phyloP scores from a whole-genome alignment of 805 yeast genomes.

The Sporopachydermia lactativora region DNA sequence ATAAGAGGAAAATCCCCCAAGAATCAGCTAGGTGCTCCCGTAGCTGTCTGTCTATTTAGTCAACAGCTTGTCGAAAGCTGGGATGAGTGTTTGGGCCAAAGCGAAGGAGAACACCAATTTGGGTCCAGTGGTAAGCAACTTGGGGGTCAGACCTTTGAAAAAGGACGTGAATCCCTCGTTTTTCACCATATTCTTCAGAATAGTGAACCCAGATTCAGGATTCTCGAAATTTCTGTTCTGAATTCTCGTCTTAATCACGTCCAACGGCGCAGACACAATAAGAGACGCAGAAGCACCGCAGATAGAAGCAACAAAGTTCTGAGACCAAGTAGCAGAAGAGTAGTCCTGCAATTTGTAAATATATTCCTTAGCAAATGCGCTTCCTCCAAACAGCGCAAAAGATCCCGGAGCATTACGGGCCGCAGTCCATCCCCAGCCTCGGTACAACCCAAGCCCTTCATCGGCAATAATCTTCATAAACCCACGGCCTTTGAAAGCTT shows the following conservation, averaged over 20 bases:
- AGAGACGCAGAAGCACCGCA: conserved; percentile 95
- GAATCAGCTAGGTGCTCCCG: too few relatives aligned
- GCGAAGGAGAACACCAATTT: conserved; percentile 97
- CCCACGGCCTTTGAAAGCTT: conserved; percentile 97
- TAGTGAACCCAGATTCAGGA: conserved; percentile 87
- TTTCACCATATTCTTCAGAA: conserved; percentile 82
- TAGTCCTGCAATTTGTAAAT: conserved; percentile 78
- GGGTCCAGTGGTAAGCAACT: conserved; percentile 94
- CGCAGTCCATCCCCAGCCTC: conserved; percentile 99
- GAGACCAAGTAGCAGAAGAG: conserved; percentile 84
- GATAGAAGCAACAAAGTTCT: conserved; percentile 88
- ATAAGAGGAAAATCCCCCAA: too few relatives aligned
- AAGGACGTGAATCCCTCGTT: conserved; percentile 85
- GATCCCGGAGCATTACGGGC: conserved; percentile 99
- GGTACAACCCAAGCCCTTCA: conserved; percentile 86
- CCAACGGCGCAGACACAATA: conserved; percentile 94
- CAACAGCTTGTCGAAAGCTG: conserved; percentile 76
- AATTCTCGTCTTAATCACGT: conserved; percentile 95
- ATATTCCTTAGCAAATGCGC: conserved; percentile 97
- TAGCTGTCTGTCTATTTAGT: conserved; percentile 13
- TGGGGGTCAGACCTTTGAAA: conserved; percentile 95
- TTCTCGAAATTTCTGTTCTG: conserved; percentile 93
- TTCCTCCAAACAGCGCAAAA: conserved; percentile 95
- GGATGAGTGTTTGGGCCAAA: conserved; percentile 90
- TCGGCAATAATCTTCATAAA: conserved; percentile 73